Evolutionary conservation across 768 basidiomycete species (phyloP), one percentile per base, ranked within the genome.

Genomic region (Boletus rufocinnamomeus): DNA sequence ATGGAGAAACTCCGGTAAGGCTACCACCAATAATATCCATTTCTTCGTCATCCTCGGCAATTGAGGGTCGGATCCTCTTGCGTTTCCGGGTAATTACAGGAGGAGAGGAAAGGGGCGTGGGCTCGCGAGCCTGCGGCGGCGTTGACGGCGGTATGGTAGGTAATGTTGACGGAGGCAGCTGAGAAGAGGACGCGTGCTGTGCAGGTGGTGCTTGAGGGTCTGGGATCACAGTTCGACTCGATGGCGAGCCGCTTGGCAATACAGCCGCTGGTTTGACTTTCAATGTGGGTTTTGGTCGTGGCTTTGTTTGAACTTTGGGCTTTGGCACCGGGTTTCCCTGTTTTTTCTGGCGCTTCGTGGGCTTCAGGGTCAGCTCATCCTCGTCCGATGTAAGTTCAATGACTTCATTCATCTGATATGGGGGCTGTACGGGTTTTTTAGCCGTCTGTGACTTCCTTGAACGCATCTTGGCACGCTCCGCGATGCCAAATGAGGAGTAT

Each of bases 381-480:
- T 77, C 76, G 38, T 80, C 80, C 8, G 77, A 79, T 19, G 73
- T 69, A 38, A 82, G 63, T 60, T 82, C 82, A 13, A 83, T 81
- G 4, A 82, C 65, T 13, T 80, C 77, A n/a, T 56, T 50, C 41
- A 37, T 57, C 38, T 61, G 40, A 48, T 35, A 28, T 28, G 44
- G 50, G 30, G 55, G 38, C 2, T 50, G 48, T 54, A 48, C 48
- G 25, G 59, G 13, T 11, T 57, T 55, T 44, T 70, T 72, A 3
- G 61, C 30, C 23, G 62, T 27, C 45, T 60, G 64, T 9, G 73
- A 53, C 23, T 68, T 75, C 25, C 83, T 72, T 56, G 80, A 75
- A 19, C 84, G 82, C 69, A 76, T 82, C 64, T 85, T 85, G 50
- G 84, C 80, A 19, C 84, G 77, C 43, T 85, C 84, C n/a, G 84